Base-by-base conservation (phyloP, 345 rosid genomes). In the Moricandia arvensis region DNA sequence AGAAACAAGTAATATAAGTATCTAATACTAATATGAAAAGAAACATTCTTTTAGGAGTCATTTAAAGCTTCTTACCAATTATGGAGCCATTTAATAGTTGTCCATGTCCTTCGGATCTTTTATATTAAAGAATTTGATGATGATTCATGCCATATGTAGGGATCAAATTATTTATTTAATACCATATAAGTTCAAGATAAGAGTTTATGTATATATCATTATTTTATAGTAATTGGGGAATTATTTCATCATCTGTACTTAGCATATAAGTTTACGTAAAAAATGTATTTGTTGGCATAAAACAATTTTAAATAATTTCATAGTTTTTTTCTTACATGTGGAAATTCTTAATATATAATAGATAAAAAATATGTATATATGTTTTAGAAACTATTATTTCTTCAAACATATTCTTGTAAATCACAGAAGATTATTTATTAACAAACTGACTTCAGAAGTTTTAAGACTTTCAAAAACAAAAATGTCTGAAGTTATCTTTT, bases 1-100 rank as follows among this genome's bases (percentile, higher is more conserved):
- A n/a, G 34, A 17, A 30, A 51, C 6, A 41, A 18, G 33, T 38
- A 59, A 38, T 7, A 57, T 7, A n/a, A n/a, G n/a, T n/a, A n/a
- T n/a, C n/a, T n/a, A n/a, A n/a, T n/a, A n/a, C n/a, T n/a, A n/a
- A n/a, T n/a, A n/a, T n/a, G n/a, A n/a, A 24, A n/a, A 41, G 41
- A 63, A 53, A 73, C 29, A 63, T 73, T 63, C 62, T 26, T 9
- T 16, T 15, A 57, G 30, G 76, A 65, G 70, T 63, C 70, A 63
- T 29, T 63, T 21, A 71, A 53, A 54, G 29, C 62, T 18, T 35
- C 54, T 63, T 35, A 73, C 70, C 38, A 37, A 8, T 53, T 29
- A 15, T 63, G 55, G 55, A 63, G 76, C 55, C 63, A 73, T 63
- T 35, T 53, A 35, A 51, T 53, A 35, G 55, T 26, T 51, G 41